Evolutionary conservation across 78 protist species (phyloP).

Genomic region (Emiliania huxleyi): DNA sequence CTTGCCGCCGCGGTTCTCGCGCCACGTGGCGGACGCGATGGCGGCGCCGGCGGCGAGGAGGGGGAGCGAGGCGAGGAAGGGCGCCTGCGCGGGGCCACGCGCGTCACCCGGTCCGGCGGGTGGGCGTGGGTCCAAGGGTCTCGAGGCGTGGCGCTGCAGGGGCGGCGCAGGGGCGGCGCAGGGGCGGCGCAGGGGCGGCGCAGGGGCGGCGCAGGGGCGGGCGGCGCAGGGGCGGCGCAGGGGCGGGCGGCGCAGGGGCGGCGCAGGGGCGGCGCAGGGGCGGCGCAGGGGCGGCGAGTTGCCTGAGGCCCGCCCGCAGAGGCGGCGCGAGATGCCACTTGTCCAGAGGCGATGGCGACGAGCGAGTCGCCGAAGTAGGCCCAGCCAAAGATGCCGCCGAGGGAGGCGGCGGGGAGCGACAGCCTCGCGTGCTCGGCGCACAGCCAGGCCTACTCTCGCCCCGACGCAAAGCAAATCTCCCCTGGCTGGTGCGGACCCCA

Average conservation of each 20-base stretch:
- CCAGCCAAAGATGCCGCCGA: not conserved
- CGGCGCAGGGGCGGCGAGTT: not conserved
- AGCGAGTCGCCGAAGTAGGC: not conserved
- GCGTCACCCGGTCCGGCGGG: too few relatives aligned
- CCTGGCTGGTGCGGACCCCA: too few relatives aligned
- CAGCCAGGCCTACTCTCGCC: too few relatives aligned
- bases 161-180: too few relatives aligned
- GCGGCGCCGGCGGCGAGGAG: not conserved
- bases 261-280: not conserved
- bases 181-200: too few relatives aligned
- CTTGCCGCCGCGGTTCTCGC: not conserved
- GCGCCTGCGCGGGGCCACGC: too few relatives aligned
- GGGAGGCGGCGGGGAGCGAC: not conserved
- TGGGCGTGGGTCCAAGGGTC: too few relatives aligned
- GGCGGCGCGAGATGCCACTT: not conserved
- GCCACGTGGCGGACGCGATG: not conserved
- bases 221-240: too few relatives aligned
- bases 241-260: not conserved
- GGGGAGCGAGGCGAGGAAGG: not conserved
- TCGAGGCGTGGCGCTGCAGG: too few relatives aligned
- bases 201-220: too few relatives aligned
- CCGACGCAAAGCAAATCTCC: too few relatives aligned
- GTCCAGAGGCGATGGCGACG: not conserved
- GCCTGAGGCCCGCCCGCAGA: not conserved
- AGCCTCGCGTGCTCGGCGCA: not conserved